phyloP scores from a whole-genome alignment of 2,329 filamentous ascomycete species.

The Trichoderma pleuroti region DNA sequence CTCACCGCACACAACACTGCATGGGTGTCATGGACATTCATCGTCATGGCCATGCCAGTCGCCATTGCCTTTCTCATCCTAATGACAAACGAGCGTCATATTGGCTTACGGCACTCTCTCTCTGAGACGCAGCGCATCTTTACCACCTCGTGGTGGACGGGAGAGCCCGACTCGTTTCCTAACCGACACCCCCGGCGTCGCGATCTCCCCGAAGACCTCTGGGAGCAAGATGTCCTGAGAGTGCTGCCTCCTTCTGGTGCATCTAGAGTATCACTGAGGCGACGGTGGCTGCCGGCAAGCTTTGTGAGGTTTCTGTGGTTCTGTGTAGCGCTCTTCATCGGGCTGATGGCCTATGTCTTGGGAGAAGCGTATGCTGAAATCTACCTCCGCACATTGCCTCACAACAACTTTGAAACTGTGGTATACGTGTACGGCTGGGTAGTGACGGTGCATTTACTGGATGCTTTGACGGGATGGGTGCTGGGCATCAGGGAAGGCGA shows the following conservation, averaged over 20 bases:
- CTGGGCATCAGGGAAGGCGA: slow-evolving; percentile 63
- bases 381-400: slow-evolving; percentile 63
- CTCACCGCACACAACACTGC: slow-evolving; percentile 61
- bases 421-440: slow-evolving; percentile 71
- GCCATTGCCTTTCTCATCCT: slow-evolving; percentile 62
- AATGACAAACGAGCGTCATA: slow-evolving; percentile 60
- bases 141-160: slow-evolving; percentile 63
- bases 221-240: slow-evolving; percentile 37
- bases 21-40: slow-evolving; percentile 67
- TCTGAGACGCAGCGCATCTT: slow-evolving; percentile 67
- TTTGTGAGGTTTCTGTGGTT: slow-evolving; percentile 70
- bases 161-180: slow-evolving; percentile 49
- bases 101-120: slow-evolving; percentile 56
- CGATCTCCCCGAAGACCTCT: slow-evolving; percentile 35
- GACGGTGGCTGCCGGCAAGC: slow-evolving; percentile 60
- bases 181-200: slow-evolving; percentile 42
- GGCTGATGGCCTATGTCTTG: slow-evolving; percentile 62
- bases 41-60: slow-evolving; percentile 68
- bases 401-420: slow-evolving; percentile 63
- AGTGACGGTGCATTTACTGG: slow-evolving; percentile 61
- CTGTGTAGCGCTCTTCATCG: slow-evolving; percentile 59
- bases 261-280: slow-evolving; percentile 41
- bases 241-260: slow-evolving; percentile 27
- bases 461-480: slow-evolving; percentile 64
- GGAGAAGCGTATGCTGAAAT: slow-evolving; percentile 68